Percentiles rank a stretch among this genome's conserved stretches.
These are phyloP conservation scores for Diophrys appendiculata DNA, from an alignment of 73 alveolate species.

Conservation along the genomic window DNA sequence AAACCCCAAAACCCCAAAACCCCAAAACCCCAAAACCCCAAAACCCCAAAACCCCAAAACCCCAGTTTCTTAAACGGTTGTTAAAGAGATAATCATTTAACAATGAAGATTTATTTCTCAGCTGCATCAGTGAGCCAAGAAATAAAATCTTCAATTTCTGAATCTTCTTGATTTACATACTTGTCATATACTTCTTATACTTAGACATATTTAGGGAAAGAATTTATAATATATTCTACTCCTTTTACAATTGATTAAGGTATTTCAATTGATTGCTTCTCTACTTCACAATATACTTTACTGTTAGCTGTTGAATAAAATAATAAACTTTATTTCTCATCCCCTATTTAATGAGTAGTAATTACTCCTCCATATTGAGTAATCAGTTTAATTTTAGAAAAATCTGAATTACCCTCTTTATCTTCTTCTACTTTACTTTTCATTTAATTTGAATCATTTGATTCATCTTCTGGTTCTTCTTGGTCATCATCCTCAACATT, in stretches of 20 bases:
- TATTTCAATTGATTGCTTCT: no score
- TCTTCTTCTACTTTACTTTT: neutral
- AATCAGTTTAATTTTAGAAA: neutral
- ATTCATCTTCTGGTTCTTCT: neutral
- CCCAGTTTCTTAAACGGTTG: no score
- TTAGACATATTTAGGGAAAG: conserved; percentile 1
- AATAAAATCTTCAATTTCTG: no score
- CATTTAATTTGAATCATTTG: neutral
- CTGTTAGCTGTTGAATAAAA: neutral
- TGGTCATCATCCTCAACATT: conserved; percentile 2
- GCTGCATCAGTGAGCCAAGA: neutral
- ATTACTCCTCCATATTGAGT: neutral
- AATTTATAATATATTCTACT: neutral
- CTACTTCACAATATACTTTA: neutral
- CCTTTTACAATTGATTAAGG: no score
- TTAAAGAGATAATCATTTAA: no score
- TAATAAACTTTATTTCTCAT: neutral
- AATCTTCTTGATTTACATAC: neutral
- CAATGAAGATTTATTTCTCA: neutral
- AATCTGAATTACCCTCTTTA: neutral
- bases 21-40: no score
- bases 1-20: neutral
- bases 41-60: no score
- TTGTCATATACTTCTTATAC: neutral
- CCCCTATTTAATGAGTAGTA: neutral